phyloP scores from a whole-genome alignment of 352 stramenopile genomes.

The Phytophthora cryptogea region DNA sequence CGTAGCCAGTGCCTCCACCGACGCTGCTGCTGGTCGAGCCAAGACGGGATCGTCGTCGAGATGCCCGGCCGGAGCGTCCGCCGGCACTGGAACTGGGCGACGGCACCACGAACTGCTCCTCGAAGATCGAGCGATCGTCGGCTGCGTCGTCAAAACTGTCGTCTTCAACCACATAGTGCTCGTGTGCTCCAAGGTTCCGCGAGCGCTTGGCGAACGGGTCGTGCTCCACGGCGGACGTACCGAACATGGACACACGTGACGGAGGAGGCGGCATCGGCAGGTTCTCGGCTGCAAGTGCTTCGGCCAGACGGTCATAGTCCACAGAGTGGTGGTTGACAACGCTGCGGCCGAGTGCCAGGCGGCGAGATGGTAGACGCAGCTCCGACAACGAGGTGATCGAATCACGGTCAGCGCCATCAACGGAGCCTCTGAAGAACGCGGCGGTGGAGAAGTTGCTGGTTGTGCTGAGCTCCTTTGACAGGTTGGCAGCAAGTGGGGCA shows the following conservation, averaged over 20 bases:
- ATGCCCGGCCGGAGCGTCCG: conserved; percentile 12
- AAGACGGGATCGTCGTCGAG: conserved; percentile 29
- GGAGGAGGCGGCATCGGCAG: conserved; percentile 52
- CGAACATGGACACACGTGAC: conserved; percentile 71
- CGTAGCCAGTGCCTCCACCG: conserved; percentile 23
- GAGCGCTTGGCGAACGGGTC: conserved; percentile 57
- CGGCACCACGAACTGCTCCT: conserved; percentile 30
- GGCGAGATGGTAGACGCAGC: conserved; percentile 40
- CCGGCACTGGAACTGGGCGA: conserved; percentile 28
- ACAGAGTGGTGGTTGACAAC: conserved; percentile 73
- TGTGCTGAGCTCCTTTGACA: conserved; percentile 50
- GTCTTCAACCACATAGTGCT: conserved; percentile 65
- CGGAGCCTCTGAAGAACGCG: conserved; percentile 48
- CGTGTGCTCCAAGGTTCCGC: conserved; percentile 52
- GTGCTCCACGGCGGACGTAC: conserved; percentile 49
- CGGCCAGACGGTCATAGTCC: conserved; percentile 50
- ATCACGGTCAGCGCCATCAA: conserved; percentile 32
- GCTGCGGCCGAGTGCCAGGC: conserved; percentile 51
- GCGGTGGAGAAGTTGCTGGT: conserved; percentile 46
- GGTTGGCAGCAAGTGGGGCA: conserved; percentile 34
- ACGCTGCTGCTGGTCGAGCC: conserved; percentile 26
- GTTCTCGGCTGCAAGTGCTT: conserved; percentile 43
- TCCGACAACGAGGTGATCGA: conserved; percentile 51
- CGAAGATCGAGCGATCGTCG: conserved; percentile 37
- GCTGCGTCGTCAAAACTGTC: conserved; percentile 24